Percentiles rank a stretch among this genome's conserved stretches.
These are phyloP conservation scores for Pelargonium fulgidum DNA, from an alignment of 441 rosid genomes.

Conservation along the genomic window DNA sequence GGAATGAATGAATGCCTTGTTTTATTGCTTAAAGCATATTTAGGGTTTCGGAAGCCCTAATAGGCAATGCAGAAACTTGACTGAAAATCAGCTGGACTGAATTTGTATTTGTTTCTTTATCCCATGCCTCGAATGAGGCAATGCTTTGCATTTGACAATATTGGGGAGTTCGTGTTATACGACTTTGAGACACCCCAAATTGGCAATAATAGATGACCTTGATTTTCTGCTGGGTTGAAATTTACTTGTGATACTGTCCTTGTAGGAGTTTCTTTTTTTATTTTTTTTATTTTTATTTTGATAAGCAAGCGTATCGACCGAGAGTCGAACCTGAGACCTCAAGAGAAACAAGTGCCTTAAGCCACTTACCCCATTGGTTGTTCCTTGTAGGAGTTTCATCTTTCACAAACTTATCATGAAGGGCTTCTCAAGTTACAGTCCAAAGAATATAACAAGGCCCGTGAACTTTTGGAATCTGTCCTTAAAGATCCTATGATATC, in stretches of 20 bases:
- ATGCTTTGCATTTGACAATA: too few species aligned
- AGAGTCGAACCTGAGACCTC: too few species aligned
- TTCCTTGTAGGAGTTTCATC: constrained; percentile 71
- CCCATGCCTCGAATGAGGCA: too few species aligned
- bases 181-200: not conserved
- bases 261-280: constrained; percentile 93
- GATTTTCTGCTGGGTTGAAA: not conserved
- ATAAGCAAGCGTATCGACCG: too few species aligned
- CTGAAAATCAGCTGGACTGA: not conserved
- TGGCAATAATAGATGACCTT: not conserved
- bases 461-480: constrained; percentile 68
- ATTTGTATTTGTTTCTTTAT: too few species aligned
- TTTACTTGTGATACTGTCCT: not conserved
- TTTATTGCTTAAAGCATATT: not conserved
- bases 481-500: constrained; percentile 79
- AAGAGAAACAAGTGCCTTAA: too few species aligned
- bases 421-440: constrained; percentile 89
- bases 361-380: too few species aligned
- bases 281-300: too few species aligned
- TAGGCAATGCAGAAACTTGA: constrained; percentile 8
- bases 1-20: not conserved
- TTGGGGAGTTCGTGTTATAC: not conserved
- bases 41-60: constrained; percentile 4
- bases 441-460: constrained; percentile 76
- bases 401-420: constrained; percentile 81